Conservation (phyloP, 2,329 filamentous ascomycete species). For the Aphanocladium album region DNA sequence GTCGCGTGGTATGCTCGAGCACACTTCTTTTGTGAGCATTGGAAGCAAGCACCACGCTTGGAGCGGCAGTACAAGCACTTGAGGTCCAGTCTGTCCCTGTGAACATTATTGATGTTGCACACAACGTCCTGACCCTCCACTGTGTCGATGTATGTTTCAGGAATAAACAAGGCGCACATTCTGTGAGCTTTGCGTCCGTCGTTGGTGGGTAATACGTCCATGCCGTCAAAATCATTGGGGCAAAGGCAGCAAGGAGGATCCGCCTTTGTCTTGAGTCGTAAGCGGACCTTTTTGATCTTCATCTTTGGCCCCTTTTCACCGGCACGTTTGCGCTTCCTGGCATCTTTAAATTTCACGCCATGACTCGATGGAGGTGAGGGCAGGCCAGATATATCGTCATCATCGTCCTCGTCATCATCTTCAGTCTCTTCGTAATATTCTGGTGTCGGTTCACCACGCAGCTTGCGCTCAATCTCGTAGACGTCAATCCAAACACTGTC, state of each 20-base stretch:
- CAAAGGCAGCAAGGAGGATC: conserved; percentile 86
- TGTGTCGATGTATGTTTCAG: conserved; percentile 80
- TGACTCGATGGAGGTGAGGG: conserved; percentile 75
- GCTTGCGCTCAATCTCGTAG: conserved; percentile 87
- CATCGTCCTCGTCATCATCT: conserved; percentile 57
- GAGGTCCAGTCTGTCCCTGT: conserved; percentile 81
- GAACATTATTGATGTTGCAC: conserved; percentile 73
- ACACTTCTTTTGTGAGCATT: conserved; percentile 94
- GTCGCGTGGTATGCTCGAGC: conserved; percentile 91
- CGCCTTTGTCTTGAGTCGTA: conserved; percentile 64
- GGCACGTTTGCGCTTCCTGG: conserved; percentile 54
- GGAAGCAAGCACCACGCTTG: conserved; percentile 92
- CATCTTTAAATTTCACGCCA: conserved; percentile 59
- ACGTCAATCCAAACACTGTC: conserved; percentile 99
- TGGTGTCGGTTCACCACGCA: conserved; percentile 75
- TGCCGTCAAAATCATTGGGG: conserved; percentile 79
- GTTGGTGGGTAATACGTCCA: conserved; percentile 80
- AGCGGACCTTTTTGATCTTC: conserved; percentile 74
- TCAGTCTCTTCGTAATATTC: conserved; percentile 77
- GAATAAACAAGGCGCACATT: conserved; percentile 83
- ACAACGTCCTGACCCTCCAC: conserved; percentile 68
- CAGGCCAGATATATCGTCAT: conserved; percentile 57
- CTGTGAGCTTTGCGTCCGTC: conserved; percentile 83
- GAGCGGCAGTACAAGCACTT: conserved; percentile 95
- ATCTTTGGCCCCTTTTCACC: conserved; percentile 37